Conservation (phyloP, 2,329 filamentous ascomycete species). For the Pochonia chlamydosporia region DNA sequence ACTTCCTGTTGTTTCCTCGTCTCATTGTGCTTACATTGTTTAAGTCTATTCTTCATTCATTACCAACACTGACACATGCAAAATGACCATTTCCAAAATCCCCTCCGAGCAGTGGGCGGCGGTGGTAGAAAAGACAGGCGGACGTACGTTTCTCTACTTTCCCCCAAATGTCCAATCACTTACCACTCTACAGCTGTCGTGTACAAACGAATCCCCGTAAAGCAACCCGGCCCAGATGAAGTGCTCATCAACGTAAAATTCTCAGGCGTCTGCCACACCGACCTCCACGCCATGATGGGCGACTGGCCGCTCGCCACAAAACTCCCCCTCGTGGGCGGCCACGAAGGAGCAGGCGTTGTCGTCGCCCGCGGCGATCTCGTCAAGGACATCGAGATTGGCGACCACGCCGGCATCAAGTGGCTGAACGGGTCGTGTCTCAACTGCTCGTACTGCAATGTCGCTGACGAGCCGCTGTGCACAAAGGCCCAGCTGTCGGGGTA, state of each 20-base stretch:
- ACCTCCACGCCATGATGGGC: conserved; percentile 72
- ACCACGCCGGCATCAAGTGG: conserved; percentile 89
- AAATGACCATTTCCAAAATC: conserved; percentile 41
- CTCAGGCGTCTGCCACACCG: conserved; percentile 87
- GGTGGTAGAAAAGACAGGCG: conserved; percentile 77
- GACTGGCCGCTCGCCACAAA: conserved; percentile 86
- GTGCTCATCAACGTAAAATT: conserved; percentile 89
- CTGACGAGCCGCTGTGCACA: conserved; percentile 78
- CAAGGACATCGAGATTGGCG: conserved; percentile 71
- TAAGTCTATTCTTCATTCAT: too few species aligned
- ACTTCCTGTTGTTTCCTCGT: too few species aligned
- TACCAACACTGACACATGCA: conserved; percentile 8
- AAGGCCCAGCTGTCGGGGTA: conserved; percentile 76
- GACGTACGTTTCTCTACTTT: conserved; percentile 41
- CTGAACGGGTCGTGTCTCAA: conserved; percentile 79
- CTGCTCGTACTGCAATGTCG: conserved; percentile 76
- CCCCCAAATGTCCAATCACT: not conserved
- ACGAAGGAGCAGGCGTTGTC: conserved; percentile 74
- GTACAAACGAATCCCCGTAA: conserved; percentile 79
- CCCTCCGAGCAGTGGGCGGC: conserved; percentile 87
- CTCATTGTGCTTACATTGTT: too few species aligned
- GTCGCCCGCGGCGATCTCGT: conserved; percentile 76
- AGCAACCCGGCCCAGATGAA: conserved; percentile 78
- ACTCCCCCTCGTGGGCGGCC: conserved; percentile 78
- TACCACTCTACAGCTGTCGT: conserved; percentile 42